phyloP scores from a whole-genome alignment of 1,284 basidiomycete species.

The Puccinia triticina region DNA sequence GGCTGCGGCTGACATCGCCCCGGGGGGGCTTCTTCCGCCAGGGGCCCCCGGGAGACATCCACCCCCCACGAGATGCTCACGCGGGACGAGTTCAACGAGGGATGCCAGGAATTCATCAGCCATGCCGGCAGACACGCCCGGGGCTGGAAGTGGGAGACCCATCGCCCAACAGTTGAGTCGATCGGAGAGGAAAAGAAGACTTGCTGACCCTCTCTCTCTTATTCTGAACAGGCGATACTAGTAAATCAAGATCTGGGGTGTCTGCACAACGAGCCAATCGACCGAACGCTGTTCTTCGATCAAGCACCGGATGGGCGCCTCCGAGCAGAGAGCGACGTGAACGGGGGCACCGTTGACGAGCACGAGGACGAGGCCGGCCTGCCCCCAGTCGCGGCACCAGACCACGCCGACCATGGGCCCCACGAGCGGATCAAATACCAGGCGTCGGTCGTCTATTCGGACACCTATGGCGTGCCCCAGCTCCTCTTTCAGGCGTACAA shows the following conservation, averaged over 20 bases:
- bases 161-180: background rate
- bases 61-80: constrained; percentile 4
- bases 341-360: background rate
- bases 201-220: background rate
- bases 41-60: too few species aligned
- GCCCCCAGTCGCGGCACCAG: background rate
- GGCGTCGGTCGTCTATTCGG: constrained; percentile 23
- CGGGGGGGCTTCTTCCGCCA: too few species aligned
- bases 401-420: background rate
- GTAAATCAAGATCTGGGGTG: background rate
- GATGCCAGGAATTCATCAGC: background rate
- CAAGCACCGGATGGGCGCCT: too few species aligned
- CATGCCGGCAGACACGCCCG: background rate
- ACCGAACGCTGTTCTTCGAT: background rate
- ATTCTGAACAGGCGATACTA: background rate
- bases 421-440: constrained; percentile 7
- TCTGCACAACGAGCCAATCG: background rate
- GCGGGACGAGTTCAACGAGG: background rate
- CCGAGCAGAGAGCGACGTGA: background rate
- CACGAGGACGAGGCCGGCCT: background rate
- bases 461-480: constrained; percentile 33
- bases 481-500: constrained; percentile 41
- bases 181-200: background rate
- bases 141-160: background rate
- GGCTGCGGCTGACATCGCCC: too few species aligned